These are phyloP conservation scores for Hemerocallis citrina DNA, from an alignment of 106 monocot genomes.

Conservation along the genomic window DNA sequence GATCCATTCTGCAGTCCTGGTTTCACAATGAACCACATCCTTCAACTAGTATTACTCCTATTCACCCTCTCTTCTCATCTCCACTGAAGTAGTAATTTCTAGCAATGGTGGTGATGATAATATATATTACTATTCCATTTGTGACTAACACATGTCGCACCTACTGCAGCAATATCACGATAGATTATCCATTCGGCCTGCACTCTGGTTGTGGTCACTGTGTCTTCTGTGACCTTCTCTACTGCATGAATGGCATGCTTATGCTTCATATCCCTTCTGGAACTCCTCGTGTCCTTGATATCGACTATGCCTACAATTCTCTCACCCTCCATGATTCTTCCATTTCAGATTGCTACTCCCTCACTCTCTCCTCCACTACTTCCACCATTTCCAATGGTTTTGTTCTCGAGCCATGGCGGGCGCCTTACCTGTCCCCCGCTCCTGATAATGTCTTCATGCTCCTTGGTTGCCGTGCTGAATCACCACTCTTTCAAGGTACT, in stretches of 20 bases:
- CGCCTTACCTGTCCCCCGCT: constrained; percentile 44
- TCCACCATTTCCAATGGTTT: constrained; percentile 35
- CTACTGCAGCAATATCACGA: constrained; percentile 61
- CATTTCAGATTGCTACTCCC: constrained; percentile 84
- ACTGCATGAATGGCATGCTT: constrained; percentile 65
- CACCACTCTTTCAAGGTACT: constrained; percentile 63
- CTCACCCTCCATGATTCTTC: constrained; percentile 68
- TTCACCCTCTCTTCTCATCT: not conserved
- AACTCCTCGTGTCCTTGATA: constrained; percentile 64
- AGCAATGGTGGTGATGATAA: not conserved
- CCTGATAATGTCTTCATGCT: constrained; percentile 80
- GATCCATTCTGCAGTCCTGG: too few relatives aligned
- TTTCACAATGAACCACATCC: not conserved
- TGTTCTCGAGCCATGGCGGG: constrained; percentile 46
- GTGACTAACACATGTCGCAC: constrained; percentile 23
- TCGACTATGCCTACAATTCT: constrained; percentile 74
- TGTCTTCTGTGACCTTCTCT: constrained; percentile 65
- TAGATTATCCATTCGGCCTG: constrained; percentile 61
- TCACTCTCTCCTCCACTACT: constrained; percentile 20
- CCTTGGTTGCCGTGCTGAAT: constrained; percentile 51
- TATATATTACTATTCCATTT: constrained; percentile 1
- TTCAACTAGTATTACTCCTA: not conserved
- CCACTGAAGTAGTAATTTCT: not conserved
- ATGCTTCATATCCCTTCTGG: constrained; percentile 83
- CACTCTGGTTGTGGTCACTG: constrained; percentile 65